Base-by-base conservation (phyloP, 2,329 filamentous ascomycete species). In the Tolypocladium ophioglossoides region DNA sequence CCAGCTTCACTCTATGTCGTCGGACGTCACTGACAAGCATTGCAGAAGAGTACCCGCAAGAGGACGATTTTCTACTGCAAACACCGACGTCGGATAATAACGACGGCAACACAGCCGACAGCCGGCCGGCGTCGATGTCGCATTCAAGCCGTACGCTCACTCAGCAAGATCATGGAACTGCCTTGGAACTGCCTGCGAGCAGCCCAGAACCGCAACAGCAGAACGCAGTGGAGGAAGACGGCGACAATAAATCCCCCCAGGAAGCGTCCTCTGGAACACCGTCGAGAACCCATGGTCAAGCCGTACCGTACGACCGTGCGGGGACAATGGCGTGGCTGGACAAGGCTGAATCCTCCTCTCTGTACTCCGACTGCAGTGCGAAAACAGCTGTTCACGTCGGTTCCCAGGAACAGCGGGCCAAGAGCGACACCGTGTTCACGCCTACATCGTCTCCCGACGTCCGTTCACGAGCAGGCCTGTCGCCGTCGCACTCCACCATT, bases 341-440 rank as follows among this genome's bases (percentile, higher is more conserved):
- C n/a, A 22, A 54, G 18, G 48, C 49, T 34, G 58, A 63, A 2
- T 52, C 55, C 7, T 63, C 61, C 2, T 63, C 63, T 16, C 18
- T 61, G 8, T 63, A 63, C 50, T 62, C 62, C 7, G 50, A 62
- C 20, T 55, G 58, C 30, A 63, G 60, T 22, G 37, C 52, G 18
- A 49, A 56, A 14, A 63, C 57, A 22, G 56, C 58, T 8, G 38
- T 60, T 27, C 56, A 51, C 22, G 14, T 54, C n/a, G 24, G 12
- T 8, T 1, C 14, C 22, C 18, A 41, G 27, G 8, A 20, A 20
- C 14, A 3, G n/a, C 37, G 18, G 12, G 44, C 22, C 35, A 30
- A 12, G 10, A 39, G 11, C 49, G 22, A 30, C 10, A 18, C 2
- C 8, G 22, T 8, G 5, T n/a, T 30, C 11, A 38, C 37, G 22